Percentiles rank a stretch among this genome's conserved stretches.
phyloP scores from a whole-genome alignment of 257 asterid genomes.

The Solanum megistacrolobum region DNA sequence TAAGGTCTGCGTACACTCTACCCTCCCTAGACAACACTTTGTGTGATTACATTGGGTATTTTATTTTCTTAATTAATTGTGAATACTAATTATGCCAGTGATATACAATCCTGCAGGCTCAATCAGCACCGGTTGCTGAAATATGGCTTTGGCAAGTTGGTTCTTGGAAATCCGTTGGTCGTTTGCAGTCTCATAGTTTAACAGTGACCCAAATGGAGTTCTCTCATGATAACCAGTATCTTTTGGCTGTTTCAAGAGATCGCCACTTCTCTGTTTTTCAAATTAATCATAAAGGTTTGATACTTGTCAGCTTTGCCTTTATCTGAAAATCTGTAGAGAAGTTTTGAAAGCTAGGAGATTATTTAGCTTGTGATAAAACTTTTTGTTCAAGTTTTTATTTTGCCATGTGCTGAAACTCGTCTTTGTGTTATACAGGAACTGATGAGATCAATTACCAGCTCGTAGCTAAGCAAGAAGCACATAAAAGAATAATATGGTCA shows the following conservation, averaged over 20 bases:
- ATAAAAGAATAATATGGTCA: constrained; percentile 90
- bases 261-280: constrained; percentile 78
- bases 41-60: neutral
- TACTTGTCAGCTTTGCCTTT: neutral
- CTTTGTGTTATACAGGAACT: constrained; percentile 25
- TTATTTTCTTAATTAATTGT: neutral
- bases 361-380: neutral
- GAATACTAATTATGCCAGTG: neutral
- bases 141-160: constrained; percentile 97
- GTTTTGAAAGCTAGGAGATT: neutral
- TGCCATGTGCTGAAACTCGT: neutral
- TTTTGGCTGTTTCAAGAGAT: constrained; percentile 87
- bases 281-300: constrained; percentile 49
- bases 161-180: constrained; percentile 81
- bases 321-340: neutral
- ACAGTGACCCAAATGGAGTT: constrained; percentile 93
- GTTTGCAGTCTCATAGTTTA: constrained; percentile 77
- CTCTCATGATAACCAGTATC: constrained; percentile 63
- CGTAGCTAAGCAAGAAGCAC: constrained; percentile 69
- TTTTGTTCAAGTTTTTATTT: neutral
- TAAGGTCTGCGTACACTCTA: neutral
- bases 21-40: neutral
- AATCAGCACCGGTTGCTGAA: constrained; percentile 81
- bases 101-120: constrained; percentile 52
- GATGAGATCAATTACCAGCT: constrained; percentile 48